Base-by-base conservation (phyloP, 768 basidiomycete genomes). In the Coprinopsis marcescibilis region DNA sequence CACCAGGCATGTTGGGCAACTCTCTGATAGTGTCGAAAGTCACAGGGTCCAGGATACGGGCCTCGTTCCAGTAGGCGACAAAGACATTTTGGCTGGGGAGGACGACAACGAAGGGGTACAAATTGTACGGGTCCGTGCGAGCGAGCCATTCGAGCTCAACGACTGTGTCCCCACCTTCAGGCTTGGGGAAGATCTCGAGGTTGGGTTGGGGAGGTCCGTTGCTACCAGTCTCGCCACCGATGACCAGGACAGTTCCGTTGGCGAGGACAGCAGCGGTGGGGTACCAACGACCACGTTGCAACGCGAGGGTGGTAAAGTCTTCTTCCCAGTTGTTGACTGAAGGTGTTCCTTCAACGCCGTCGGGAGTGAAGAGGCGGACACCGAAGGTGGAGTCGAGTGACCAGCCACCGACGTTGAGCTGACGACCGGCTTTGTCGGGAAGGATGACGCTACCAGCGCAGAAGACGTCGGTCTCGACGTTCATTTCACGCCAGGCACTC, bases 241-340 rank as follows among this genome's bases (percentile, higher is more conserved):
- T 75, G 32, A 87, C 77, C 3, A 88, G 67, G 30, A 89, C 70
- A 24, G 80, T 78, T 11, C 88, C 88, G 51, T 90, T 90, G 0
- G 87, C 60, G 60, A 89, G 63, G 50, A 85, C 67, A 32, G 85
- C 70, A 7, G 83, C 78, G 8, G 76, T 73, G 15, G 82, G 83
- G 58, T 85, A 88, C 86, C 86, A 88, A 17, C 86, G 72, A 20
- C 79, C 80, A 24, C 68, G 67, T 73, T 88, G 86, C 20, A 89
- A 69, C 2, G 63, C 52, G 2, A 89, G 68, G 30, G 72, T 70
- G 0, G 73, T 51, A 30, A 66, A 68, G 52, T 89, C 77, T 60
- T 89, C 87, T 60, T 89, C 75, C 88, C 88, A 90, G 54, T 89
- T 83, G 44, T 79, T 81, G 3, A 84, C 88, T 4, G 79, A 77